phyloP scores from a whole-genome alignment of 345 rosid genomes.

The Eucalyptus pumila region DNA sequence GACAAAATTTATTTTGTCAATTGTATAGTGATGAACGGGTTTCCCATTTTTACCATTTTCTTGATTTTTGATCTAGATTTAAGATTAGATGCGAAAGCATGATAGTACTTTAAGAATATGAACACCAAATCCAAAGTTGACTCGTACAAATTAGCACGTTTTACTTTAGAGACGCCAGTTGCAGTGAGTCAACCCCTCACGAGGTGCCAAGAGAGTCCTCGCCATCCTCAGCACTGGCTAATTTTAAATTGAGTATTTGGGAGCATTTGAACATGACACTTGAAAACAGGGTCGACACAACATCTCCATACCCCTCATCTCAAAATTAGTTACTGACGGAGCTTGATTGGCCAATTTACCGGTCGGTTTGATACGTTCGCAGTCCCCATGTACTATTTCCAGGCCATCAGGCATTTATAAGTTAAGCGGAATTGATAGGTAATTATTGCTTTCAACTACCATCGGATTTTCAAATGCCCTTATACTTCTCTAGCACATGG shows the following conservation, averaged over 20 bases:
- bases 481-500: not conserved
- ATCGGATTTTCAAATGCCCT: not conserved
- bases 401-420: not conserved
- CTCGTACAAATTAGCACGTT: not conserved
- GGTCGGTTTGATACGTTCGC: not conserved
- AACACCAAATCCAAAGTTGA: not conserved
- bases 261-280: not conserved
- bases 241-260: not conserved
- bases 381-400: not conserved
- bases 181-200: not conserved
- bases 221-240: not conserved
- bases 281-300: fast-evolving
- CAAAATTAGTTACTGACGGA: not conserved
- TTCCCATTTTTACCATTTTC: not conserved
- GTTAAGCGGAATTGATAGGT: not conserved
- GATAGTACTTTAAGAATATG: not conserved
- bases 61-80: not conserved
- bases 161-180: not conserved
- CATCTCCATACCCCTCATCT: not conserved
- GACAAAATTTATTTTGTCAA: not conserved
- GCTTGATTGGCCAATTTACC: not conserved
- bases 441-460: not conserved
- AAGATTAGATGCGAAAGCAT: not conserved
- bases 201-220: not conserved
- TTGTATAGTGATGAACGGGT: not conserved